Evolutionary conservation across 768 basidiomycete species (phyloP).

Genomic region (Rhizopogon vesiculosus): DNA sequence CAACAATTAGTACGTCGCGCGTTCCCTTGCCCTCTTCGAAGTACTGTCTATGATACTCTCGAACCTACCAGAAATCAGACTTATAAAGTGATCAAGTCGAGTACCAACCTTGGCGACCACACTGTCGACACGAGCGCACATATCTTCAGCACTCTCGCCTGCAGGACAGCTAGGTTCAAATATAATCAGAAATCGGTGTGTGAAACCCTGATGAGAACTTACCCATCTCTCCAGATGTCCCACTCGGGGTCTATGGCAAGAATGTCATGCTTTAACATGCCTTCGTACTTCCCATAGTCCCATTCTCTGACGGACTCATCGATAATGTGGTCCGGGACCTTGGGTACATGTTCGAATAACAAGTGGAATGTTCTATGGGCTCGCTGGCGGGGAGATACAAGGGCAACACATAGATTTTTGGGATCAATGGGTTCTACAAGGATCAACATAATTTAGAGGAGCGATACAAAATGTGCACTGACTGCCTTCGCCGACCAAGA

Average conservation of each 20-base stretch:
- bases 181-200: background rate
- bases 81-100: background rate
- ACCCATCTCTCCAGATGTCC: constrained; percentile 88
- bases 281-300: constrained; percentile 93
- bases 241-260: constrained; percentile 53
- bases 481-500: constrained; percentile 78
- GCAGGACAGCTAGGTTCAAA: constrained; percentile 64
- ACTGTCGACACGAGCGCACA: constrained; percentile 72
- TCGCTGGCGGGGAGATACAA: constrained; percentile 84
- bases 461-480: constrained; percentile 26
- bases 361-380: constrained; percentile 86
- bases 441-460: background rate
- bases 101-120: constrained; percentile 62
- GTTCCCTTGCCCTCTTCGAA: constrained; percentile 60
- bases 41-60: constrained; percentile 67
- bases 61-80: constrained; percentile 41
- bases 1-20: constrained; percentile 84
- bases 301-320: constrained; percentile 76
- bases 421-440: constrained; percentile 71
- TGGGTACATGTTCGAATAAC: constrained; percentile 51
- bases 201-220: constrained; percentile 13
- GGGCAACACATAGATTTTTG: constrained; percentile 63
- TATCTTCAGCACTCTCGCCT: constrained; percentile 80
- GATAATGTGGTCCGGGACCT: constrained; percentile 46
- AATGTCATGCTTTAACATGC: constrained; percentile 77